Percentiles rank a stretch among this genome's conserved stretches.
phyloP scores from a whole-genome alignment of 2,329 filamentous ascomycete genomes.

The Monosporascus cannonballus region DNA sequence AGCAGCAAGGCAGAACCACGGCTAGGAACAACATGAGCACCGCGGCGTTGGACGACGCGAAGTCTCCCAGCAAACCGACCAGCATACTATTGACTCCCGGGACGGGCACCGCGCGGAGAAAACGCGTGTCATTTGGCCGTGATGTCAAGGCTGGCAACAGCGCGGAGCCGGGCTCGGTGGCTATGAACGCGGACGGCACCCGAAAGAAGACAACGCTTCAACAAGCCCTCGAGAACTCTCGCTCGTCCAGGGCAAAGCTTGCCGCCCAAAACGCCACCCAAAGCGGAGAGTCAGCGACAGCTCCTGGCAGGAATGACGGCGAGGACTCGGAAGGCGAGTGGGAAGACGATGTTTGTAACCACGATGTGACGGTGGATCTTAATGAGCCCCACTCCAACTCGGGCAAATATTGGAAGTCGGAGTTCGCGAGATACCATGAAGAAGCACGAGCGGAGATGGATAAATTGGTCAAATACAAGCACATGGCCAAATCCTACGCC shows the following conservation, averaged over 20 bases:
- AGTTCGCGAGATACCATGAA: constrained; percentile 67
- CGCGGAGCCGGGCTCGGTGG: constrained; percentile 13
- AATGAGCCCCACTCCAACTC: constrained; percentile 70
- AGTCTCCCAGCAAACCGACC: constrained; percentile 44
- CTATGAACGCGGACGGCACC: constrained; percentile 7
- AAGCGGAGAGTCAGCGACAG: constrained; percentile 1
- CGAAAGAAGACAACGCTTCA: constrained; percentile 22
- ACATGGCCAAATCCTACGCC: constrained; percentile 72
- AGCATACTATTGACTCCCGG: constrained; percentile 61
- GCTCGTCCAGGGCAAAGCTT: constrained; percentile 15
- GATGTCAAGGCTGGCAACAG: constrained; percentile 42
- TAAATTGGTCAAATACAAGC: constrained; percentile 73
- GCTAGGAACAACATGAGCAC: constrained; percentile 15
- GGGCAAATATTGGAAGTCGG: constrained; percentile 73
- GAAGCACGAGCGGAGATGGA: constrained; percentile 69
- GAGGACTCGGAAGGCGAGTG: constrained; percentile 38
- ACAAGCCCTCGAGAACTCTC: constrained; percentile 24
- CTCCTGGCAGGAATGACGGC: constrained; percentile 1
- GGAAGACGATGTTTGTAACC: constrained; percentile 48
- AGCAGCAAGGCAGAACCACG: constrained; percentile 25
- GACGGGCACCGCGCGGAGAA: constrained; percentile 52
- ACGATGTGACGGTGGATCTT: constrained; percentile 63
- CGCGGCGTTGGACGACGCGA: constrained; percentile 22
- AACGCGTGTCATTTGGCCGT: constrained; percentile 59
- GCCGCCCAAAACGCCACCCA: constrained; percentile 15